Evolutionary conservation across 306 rosid genomes (phyloP), one percentile per base, ranked within the genome.

Genomic region (Vicia sativa): DNA sequence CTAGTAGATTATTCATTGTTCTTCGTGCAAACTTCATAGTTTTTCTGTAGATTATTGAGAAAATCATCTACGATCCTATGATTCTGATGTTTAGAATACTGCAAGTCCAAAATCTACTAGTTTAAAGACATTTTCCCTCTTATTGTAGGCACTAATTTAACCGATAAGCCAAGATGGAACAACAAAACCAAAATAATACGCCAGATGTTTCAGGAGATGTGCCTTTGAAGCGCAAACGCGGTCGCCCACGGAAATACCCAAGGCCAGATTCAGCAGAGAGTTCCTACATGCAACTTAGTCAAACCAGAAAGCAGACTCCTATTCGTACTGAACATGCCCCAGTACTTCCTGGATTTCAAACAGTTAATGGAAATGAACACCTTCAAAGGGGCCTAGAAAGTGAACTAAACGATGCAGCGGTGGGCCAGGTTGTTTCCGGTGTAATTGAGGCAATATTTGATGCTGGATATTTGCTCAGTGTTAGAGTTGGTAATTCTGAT

Each of bases 191-290:
- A 48, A 86, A 72, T 67, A 77, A 78, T 67, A 82, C 64, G 53
- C 80, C 78, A 44, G 87, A 82, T 83, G 80, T 81, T 37, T 85
- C 83, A 3, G 84, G 83, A 64, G 88, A 85, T 65, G 66, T 76
- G 76, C 89, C 91, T n/a, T 50, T 74, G 83, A 93, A 90, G 91
- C 90, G 96, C 3, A 90, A 90, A 76, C 96, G 98, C 14, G 98
- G 98, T 23, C 98, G 98, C 41, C 98, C 98, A 7, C 81, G 97
- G 67, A 93, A 93, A 82, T 83, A 86, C 69, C 98, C 96, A 4
- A 85, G 66, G 62, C 74, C 80, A 37, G 79, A 74, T 76, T 13
- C 48, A 14, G 91, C 77, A 57, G 91, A 69, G 48, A 70, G 70
- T 67, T 69, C 71, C 65, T 80, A 70, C 48, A 21, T 56, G 18